phyloP scores from a whole-genome alignment of 208 protist species.

The Trypanosoma rangeli region DNA sequence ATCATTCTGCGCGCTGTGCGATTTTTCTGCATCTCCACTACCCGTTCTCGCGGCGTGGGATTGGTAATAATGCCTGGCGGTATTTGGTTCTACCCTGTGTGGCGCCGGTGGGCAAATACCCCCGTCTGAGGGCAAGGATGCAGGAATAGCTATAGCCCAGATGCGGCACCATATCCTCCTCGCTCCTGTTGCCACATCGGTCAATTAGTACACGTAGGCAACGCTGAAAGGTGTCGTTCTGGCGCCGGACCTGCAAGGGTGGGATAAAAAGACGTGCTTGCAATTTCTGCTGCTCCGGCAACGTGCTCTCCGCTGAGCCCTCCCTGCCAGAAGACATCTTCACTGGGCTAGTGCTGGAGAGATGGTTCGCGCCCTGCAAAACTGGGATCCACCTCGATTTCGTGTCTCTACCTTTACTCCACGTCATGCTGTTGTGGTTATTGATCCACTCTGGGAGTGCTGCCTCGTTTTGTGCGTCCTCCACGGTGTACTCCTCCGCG shows the following conservation, averaged over 20 bases:
- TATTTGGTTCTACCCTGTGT: background rate
- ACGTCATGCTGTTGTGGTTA: background rate
- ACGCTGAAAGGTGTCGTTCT: slow-evolving; percentile 2
- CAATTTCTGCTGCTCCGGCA: background rate
- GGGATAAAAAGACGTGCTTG: background rate
- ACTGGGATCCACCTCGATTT: slow-evolving; percentile 1
- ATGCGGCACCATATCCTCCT: background rate
- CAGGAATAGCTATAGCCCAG: slow-evolving; percentile 4
- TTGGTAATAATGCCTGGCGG: background rate
- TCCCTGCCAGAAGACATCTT: background rate
- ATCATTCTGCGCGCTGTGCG: background rate
- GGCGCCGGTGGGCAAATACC: background rate
- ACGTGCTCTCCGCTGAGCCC: background rate
- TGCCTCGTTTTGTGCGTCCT: background rate
- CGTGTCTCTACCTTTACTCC: background rate
- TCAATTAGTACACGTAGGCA: slow-evolving; percentile 4
- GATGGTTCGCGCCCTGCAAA: slow-evolving; percentile 4
- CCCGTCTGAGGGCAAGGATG: background rate
- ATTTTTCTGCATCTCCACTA: background rate
- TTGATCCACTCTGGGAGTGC: background rate
- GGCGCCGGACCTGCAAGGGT: background rate
- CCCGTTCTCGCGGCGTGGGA: background rate
- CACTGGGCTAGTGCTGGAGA: background rate
- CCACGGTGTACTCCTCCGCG: background rate
- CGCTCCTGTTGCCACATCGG: background rate